Conservation (phyloP, 352 stramenopile species). For the Globisporangium paddicum region DNA sequence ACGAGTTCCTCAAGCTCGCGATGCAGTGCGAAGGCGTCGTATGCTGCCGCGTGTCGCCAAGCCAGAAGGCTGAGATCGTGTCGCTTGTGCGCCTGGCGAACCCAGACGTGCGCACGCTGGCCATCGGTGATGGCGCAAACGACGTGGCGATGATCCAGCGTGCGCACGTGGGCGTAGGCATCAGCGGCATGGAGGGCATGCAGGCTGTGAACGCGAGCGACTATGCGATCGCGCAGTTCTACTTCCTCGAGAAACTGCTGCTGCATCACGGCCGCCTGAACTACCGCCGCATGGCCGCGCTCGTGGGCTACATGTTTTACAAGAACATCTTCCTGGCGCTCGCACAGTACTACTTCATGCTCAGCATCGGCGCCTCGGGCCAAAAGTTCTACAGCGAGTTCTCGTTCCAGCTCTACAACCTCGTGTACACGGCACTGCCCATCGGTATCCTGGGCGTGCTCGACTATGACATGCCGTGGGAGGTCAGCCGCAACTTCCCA, state of each 20-base stretch:
- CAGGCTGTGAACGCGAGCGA: constrained; percentile 97
- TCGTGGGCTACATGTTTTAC: constrained; percentile 98
- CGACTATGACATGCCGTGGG: constrained; percentile 77
- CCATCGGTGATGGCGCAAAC: constrained; percentile 93
- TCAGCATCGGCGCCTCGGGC: constrained; percentile 90
- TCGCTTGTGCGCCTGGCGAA: constrained; percentile 46
- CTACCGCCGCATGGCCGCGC: constrained; percentile 93
- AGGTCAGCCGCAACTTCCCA: constrained; percentile 56
- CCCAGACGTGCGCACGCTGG: constrained; percentile 60
- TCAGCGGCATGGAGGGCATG: constrained; percentile 90
- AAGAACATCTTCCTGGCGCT: constrained; percentile 95
- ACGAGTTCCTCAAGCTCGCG: constrained; percentile 62
- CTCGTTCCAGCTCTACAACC: constrained; percentile 90
- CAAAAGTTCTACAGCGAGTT: constrained; percentile 83
- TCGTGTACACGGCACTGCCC: constrained; percentile 91
- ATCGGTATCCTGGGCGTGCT: constrained; percentile 84
- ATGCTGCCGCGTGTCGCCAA: constrained; percentile 77
- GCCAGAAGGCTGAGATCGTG: constrained; percentile 79
- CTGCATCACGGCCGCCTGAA: constrained; percentile 97
- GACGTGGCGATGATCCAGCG: constrained; percentile 94
- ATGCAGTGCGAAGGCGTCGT: constrained; percentile 74
- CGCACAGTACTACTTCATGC: constrained; percentile 89
- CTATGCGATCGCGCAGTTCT: constrained; percentile 98
- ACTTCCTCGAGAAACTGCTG: constrained; percentile 93
- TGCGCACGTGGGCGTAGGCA: constrained; percentile 89